Conservation (phyloP, 495 filamentous ascomycete genomes). For the Penicillium taxi region DNA sequence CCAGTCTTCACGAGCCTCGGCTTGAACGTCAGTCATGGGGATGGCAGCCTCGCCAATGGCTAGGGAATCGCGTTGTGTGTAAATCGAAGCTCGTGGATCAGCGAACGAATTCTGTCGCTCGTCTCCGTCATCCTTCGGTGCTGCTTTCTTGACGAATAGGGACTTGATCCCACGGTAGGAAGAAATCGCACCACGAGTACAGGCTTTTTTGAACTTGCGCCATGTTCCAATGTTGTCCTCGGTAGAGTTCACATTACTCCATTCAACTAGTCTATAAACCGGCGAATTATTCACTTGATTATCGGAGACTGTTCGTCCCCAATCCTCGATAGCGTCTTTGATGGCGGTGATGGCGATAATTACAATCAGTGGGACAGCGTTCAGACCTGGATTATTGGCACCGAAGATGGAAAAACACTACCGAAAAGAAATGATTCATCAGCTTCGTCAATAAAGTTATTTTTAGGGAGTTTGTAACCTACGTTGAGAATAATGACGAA, state of each 20-base stretch:
- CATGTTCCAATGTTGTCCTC: slow-evolving; percentile 79
- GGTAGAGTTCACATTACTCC: slow-evolving; percentile 87
- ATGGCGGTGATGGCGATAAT: slow-evolving; percentile 87
- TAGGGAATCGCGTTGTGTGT: slow-evolving; percentile 52
- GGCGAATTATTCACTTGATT: slow-evolving; percentile 95
- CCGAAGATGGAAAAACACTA: slow-evolving; percentile 97
- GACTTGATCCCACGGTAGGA: slow-evolving; percentile 51
- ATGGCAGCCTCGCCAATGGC: slow-evolving; percentile 50
- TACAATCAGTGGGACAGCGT: slow-evolving; percentile 85
- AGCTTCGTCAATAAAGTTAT: not conserved
- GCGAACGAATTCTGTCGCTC: slow-evolving; percentile 54
- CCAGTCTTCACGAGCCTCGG: slow-evolving; percentile 41
- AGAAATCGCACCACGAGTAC: slow-evolving; percentile 51
- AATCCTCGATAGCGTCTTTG: slow-evolving; percentile 98
- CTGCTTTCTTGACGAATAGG: slow-evolving; percentile 26
- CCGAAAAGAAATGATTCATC: no score
- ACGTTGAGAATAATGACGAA: slow-evolving; percentile 92
- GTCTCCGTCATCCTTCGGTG: slow-evolving; percentile 26
- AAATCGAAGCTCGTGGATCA: slow-evolving; percentile 51
- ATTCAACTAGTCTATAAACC: slow-evolving; percentile 79
- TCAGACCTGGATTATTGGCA: slow-evolving; percentile 79
- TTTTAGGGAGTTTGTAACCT: slow-evolving; percentile 31
- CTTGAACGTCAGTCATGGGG: slow-evolving; percentile 88
- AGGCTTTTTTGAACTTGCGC: slow-evolving; percentile 89
- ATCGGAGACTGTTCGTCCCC: slow-evolving; percentile 83